Base-by-base conservation (phyloP, 2,329 filamentous ascomycete genomes). In the Diaporthe caulivora region DNA sequence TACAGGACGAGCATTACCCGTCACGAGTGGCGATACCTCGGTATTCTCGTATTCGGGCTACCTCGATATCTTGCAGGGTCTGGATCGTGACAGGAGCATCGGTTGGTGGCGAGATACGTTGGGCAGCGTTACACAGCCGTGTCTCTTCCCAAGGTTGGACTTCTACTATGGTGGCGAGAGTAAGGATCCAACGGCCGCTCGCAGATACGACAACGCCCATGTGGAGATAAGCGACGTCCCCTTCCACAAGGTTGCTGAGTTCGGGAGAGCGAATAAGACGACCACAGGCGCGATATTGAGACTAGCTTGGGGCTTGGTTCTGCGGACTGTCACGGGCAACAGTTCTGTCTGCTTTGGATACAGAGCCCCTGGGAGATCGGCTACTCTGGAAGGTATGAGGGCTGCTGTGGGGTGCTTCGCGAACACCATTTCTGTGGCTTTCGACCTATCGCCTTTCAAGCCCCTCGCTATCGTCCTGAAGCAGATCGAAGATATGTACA, bases 261-360 rank as follows among this genome's bases (percentile, higher is more conserved):
- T 90, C 58, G 82, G 82, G 57, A 82, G 74, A 10, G 80, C 79
- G 7, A 80, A 83, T 53, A 80, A 82, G 11, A 82, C 89, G 3
- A 85, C 85, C 0, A 80, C 87, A 0, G 84, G 87, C 0, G 85
- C 87, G 0, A 82, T 91, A 4, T 82, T 92, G 5, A 86, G 88
- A 31, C 84, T 90, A n/a, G 89, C 90, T 0, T 92, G 90, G 90
- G 88, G 85, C 0, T 81, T 92, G 26, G 83, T 91, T 0, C 81
- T 91, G 0, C 86, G 88, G 2, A 83, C 85, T 1, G 91, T 90
- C 76, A 85, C 88, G 3, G 88, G 88, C 1, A 83, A 83, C 21
- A 83, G 87, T 29, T 84, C 86, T 15, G 86, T 91, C 10, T 85
- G 87, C 49, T 92, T 92, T 75, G 90, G 90, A 0, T 88, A 84